These are phyloP conservation scores for Cladosporium velox DNA, from an alignment of 2,329 filamentous ascomycete genomes.

Conservation along the genomic window DNA sequence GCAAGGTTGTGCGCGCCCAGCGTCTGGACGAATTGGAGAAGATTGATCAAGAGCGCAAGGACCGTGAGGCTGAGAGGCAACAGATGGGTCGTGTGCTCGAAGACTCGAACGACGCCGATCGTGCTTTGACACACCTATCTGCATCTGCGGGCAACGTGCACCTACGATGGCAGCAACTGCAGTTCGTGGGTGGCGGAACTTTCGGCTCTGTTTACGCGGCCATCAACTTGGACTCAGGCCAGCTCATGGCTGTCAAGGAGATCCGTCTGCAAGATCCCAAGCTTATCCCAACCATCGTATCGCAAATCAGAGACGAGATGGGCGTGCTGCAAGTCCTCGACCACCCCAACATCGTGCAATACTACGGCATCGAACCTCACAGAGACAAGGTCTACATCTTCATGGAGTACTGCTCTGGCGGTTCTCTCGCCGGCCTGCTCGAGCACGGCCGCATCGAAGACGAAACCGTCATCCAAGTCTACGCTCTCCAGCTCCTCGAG, in stretches of 20 bases:
- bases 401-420: constrained; percentile 98
- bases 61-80: constrained; percentile 81
- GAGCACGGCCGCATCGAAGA: constrained; percentile 98
- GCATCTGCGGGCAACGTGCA: constrained; percentile 94
- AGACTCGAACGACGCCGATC: constrained; percentile 92
- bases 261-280: constrained; percentile 96
- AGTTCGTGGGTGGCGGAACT: constrained; percentile 93
- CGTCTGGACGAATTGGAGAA: constrained; percentile 71
- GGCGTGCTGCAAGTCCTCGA: constrained; percentile 91
- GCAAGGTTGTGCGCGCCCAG: constrained; percentile 70
- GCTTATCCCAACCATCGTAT: constrained; percentile 88
- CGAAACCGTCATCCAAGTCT: constrained; percentile 96
- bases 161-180: constrained; percentile 97
- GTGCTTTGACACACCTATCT: constrained; percentile 89
- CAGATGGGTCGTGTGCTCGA: constrained; percentile 88
- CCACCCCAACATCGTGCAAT: constrained; percentile 96
- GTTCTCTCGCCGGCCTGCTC: constrained; percentile 82
- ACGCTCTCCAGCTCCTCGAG: constrained; percentile 89
- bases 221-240: constrained; percentile 94
- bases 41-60: constrained; percentile 76
- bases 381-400: constrained; percentile 99
- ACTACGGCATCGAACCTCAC: constrained; percentile 97
- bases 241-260: constrained; percentile 98
- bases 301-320: constrained; percentile 97
- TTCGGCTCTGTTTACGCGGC: constrained; percentile 97